Percentiles rank a stretch among this genome's conserved stretches.
Evolutionary conservation across 129 eudicot genomes (phyloP).

Genomic region (Flaveria robusta): DNA sequence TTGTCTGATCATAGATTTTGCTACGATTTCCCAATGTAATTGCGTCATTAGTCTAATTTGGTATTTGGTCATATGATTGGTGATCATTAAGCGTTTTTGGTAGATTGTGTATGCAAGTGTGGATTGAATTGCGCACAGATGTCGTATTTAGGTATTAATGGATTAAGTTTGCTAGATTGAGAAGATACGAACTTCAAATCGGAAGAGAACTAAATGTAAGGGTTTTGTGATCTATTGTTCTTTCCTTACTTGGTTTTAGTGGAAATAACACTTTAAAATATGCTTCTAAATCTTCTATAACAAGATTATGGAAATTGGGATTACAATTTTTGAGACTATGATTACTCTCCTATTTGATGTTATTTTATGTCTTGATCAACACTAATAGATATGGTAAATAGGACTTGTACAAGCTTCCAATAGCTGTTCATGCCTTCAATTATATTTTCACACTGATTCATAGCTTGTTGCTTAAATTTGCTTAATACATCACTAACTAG

Average conservation of each 20-base stretch:
- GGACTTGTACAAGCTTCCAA: neutral
- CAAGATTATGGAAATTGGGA: too few relatives aligned
- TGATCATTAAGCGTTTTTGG: neutral
- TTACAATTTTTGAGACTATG: neutral
- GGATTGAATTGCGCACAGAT: neutral
- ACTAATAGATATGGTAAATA: neutral
- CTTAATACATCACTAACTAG: neutral
- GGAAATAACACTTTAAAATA: neutral
- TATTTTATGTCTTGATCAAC: neutral
- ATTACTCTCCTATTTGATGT: neutral
- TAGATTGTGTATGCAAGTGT: neutral
- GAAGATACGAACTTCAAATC: too few relatives aligned
- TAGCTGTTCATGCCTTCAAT: neutral
- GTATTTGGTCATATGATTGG: neutral
- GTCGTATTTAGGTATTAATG: neutral
- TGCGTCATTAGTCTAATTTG: neutral
- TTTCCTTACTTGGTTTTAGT: neutral
- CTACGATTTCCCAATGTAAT: neutral
- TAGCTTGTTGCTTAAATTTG: neutral
- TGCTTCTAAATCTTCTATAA: neutral
- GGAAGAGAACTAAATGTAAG: too few relatives aligned
- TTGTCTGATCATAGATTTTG: neutral
- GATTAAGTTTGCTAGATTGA: neutral
- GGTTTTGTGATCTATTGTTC: conserved; percentile 1
- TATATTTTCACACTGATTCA: neutral